Evolutionary conservation across 768 basidiomycete genomes (phyloP), one percentile per base, ranked within the genome.

Genomic region (Gloeostereum incarnatum): DNA sequence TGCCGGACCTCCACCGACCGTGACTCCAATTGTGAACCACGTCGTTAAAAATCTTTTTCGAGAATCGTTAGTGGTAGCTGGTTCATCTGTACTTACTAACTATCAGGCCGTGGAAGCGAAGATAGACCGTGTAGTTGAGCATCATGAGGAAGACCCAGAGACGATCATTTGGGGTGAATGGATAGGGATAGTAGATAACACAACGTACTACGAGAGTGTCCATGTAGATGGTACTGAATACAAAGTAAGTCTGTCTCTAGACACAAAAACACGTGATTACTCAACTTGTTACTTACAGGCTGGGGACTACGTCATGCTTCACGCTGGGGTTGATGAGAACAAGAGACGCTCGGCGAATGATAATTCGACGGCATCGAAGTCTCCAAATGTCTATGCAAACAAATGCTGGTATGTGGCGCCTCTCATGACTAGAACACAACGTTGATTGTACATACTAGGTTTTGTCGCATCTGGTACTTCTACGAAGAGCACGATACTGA

Each of bases 381-480:
- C 75, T 5, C 45, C 53, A 0, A 85, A 84, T 43, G 53, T 56
- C 3, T 67, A 76, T 26, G 79, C 71, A 16, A 77, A 81, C 41
- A 57, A 52, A 11, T 63, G 66, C 31, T 87, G 84, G 84, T 82
- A 53, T 35, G 66, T 46, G 4, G n/a, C n/a, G 30, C 6, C n/a
- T 33, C 41, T 20, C 29, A 3, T 30, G 5, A 30, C 5, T 13
- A 2, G 3, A n/a, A n/a, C 17, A 13, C 29, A 13, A 13, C 17
- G 29, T 24, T 5, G 5, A 19, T 14, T n/a, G 31, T 24, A 30
- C 39, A 11, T 3, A 20, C 9, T 21, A 87, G 84, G 84, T 87
- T 87, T 48, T 73, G 73, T 35, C 67, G 62, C n/a, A 79, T 86
- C 29, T 65, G 63, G 3, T 81, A 78, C 45, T 71, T 87, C 40